Percentiles rank a stretch among this genome's conserved stretches.
These are phyloP conservation scores for Fusarium redolens DNA, from an alignment of 2,329 filamentous ascomycete genomes.

Conservation along the genomic window DNA sequence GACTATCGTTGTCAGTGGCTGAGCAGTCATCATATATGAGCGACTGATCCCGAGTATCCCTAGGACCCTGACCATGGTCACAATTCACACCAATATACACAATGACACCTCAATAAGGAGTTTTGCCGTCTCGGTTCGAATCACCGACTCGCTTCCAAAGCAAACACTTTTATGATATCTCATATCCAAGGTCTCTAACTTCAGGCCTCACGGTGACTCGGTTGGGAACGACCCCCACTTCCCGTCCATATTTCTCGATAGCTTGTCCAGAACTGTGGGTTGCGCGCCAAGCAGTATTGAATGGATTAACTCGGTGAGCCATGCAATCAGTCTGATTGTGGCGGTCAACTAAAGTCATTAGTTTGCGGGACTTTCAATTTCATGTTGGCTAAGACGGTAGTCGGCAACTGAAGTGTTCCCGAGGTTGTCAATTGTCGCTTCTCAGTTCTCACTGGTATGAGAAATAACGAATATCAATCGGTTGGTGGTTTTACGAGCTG, in stretches of 20 bases:
- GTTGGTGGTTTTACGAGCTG: neutral
- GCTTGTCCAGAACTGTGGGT: neutral
- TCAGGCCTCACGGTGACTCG: neutral
- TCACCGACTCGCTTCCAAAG: neutral
- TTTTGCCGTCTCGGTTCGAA: neutral
- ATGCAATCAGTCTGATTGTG: conserved; percentile 10
- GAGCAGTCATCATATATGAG: neutral
- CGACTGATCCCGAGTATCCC: neutral
- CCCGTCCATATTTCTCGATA: neutral
- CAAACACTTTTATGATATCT: neutral
- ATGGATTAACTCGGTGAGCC: neutral
- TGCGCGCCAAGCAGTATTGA: neutral
- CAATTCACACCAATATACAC: neutral
- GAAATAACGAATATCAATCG: neutral
- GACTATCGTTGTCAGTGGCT: neutral
- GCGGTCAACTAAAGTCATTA: conserved; percentile 4
- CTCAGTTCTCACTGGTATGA: neutral
- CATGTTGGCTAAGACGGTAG: neutral
- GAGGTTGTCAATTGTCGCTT: neutral
- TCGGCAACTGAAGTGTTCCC: neutral
- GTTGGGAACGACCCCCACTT: conserved; percentile 9
- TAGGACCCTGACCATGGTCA: neutral
- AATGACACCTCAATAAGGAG: neutral
- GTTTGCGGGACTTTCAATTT: conserved; percentile 6
- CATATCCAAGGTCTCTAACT: neutral